These are phyloP conservation scores for Litchi chinensis DNA, from an alignment of 345 rosid species.

Conservation along the genomic window DNA sequence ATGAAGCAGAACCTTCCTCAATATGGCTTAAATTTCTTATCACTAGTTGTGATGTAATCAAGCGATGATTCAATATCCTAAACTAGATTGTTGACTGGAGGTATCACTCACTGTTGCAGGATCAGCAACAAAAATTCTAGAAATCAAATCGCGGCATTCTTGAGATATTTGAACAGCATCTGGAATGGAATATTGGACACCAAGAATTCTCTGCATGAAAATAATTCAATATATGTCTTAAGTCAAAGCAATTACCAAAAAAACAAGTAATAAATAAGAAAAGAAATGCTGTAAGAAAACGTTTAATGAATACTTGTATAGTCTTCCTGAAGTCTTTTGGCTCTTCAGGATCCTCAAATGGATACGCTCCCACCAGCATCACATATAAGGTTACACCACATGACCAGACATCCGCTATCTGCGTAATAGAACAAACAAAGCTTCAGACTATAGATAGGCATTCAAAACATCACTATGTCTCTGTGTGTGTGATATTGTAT, in stretches of 20 bases:
- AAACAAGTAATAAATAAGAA: background rate
- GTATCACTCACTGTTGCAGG: constrained; percentile 60
- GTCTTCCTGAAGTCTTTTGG: constrained; percentile 88
- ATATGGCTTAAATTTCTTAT: background rate
- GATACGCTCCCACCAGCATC: constrained; percentile 95
- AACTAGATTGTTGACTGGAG: background rate
- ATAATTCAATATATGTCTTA: background rate
- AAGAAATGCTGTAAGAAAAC: constrained; percentile 1
- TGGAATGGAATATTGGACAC: constrained; percentile 85
- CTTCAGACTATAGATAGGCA: background rate
- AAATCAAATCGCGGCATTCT: constrained; percentile 78
- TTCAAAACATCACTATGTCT: background rate
- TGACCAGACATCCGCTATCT: constrained; percentile 99
- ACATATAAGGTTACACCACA: constrained; percentile 94
- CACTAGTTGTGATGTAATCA: background rate
- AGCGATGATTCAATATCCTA: background rate
- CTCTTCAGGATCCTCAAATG: constrained; percentile 94
- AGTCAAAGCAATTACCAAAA: background rate
- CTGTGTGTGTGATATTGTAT: background rate
- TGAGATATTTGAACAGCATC: constrained; percentile 70
- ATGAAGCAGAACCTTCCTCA: background rate
- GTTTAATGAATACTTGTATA: constrained; percentile 53
- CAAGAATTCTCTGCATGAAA: constrained; percentile 70
- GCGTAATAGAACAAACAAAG: constrained; percentile 22
- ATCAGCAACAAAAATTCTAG: constrained; percentile 84